A percentile compares a stretch with the other conserved stretches of the same genome.
These are phyloP conservation scores for Graphium sp. DNA, from an alignment of 2,329 filamentous ascomycete species.

Conservation along the genomic window DNA sequence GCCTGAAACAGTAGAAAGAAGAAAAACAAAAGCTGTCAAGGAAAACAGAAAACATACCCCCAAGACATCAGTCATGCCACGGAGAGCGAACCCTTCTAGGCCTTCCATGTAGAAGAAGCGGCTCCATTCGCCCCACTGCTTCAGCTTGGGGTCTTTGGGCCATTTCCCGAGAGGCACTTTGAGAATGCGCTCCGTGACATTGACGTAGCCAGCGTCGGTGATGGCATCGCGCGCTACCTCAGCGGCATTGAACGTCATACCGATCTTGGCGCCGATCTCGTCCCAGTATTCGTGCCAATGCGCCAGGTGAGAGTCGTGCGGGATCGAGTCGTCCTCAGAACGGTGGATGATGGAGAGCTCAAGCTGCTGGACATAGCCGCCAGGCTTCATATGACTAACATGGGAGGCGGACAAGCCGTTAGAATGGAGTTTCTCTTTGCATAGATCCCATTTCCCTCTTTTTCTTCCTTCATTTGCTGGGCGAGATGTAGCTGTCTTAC, in stretches of 20 bases:
- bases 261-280: constrained; percentile 11
- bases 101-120: constrained; percentile 1
- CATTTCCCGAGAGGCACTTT: constrained; percentile 30
- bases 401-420: constrained; percentile 8
- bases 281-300: constrained; percentile 10
- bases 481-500: constrained; percentile 20
- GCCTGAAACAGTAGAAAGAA: too few species aligned
- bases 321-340: constrained; percentile 13
- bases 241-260: constrained; percentile 7
- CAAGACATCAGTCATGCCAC: neutral
- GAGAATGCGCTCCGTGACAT: constrained; percentile 18
- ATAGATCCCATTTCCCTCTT: too few species aligned
- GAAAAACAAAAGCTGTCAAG: too few species aligned
- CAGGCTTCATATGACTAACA: constrained; percentile 16
- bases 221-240: constrained; percentile 14
- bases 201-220: constrained; percentile 20
- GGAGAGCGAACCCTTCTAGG: constrained; percentile 1
- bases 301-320: constrained; percentile 10
- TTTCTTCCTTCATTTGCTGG: too few species aligned
- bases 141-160: constrained; percentile 26
- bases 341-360: constrained; percentile 11
- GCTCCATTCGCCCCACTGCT: constrained; percentile 12
- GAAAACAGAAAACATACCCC: neutral
- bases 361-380: constrained; percentile 27
- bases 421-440: too few species aligned